Evolutionary conservation across 352 stramenopile species (phyloP), one percentile per base, ranked within the genome.

Genomic region (Pythium guiyangense): DNA sequence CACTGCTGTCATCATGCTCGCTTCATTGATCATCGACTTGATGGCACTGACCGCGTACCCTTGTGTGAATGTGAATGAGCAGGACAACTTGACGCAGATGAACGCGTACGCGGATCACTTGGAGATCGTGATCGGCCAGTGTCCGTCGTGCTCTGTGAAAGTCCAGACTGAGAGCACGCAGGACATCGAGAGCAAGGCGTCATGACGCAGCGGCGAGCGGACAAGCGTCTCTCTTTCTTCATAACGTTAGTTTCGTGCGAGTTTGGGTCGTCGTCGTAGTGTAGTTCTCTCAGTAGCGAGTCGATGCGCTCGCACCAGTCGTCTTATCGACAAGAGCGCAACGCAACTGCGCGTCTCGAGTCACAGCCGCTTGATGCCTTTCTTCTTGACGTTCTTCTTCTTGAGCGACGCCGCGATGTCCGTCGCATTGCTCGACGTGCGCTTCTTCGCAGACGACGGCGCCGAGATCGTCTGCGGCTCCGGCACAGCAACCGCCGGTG

Each of bases 61-160:
- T 44, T 31, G 18, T 46, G 14, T 27, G 3, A 37, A 8, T 22
- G 22, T 22, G 22, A 22, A 22, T 22, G 22, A 22, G 22, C 57
- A 92, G 82, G 82, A 92, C 35, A 92, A 88, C 43, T 56, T 92
- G 59, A 68, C 66, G 17, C 82, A 92, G 49, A 84, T 92, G 66
- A 92, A 92, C 57, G 72, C 61, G 48, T 92, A 92, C 48, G 82
- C 82, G 11, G 82, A 92, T 56, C 82, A 92, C 48, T 57, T 92
- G 12, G 82, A 92, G 55, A 67, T 88, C 58, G 64, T 92, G 2
- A 92, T 92, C 52, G 67, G 63, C 15, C 79, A 90, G 49, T 92
- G 82, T 25, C 65, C 77, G 15, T 74, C 76, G 17, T 92, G 82
- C 59, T 84, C 79, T 29, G 60, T 74, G 50, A 92, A 92, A 54